phyloP scores from a whole-genome alignment of 164 flowering plant species.

The Sextonia rubra region DNA sequence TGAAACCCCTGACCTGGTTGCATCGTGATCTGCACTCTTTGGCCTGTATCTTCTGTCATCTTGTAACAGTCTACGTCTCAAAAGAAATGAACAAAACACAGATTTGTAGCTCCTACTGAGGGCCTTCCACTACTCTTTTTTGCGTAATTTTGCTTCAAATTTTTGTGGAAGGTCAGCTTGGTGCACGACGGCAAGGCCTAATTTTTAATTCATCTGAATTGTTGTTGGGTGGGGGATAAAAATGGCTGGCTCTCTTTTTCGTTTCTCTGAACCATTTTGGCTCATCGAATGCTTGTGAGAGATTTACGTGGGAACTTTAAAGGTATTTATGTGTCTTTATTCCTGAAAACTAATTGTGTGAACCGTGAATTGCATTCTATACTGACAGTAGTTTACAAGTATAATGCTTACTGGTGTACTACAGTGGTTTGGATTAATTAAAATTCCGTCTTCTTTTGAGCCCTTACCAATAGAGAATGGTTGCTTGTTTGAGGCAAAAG shows the following conservation, averaged over 20 bases:
- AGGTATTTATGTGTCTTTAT: not conserved
- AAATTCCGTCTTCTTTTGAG: too few relatives aligned
- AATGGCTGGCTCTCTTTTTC: not conserved
- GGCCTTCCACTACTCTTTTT: not conserved
- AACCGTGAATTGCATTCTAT: not conserved
- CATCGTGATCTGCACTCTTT: conserved; percentile 32
- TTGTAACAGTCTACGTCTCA: conserved; percentile 6
- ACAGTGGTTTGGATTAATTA: too few relatives aligned
- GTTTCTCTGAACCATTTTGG: not conserved
- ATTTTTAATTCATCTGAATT: conserved; percentile 7
- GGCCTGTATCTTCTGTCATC: conserved; percentile 6
- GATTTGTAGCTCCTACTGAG: not conserved
- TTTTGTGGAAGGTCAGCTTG: conserved; percentile 10
- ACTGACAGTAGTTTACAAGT: not conserved
- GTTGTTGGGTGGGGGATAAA: not conserved
- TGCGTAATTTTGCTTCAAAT: not conserved
- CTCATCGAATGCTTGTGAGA: not conserved
- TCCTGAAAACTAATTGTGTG: not conserved
- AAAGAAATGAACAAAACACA: not conserved
- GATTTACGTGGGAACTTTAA: not conserved
- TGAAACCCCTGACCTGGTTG: conserved; percentile 92
- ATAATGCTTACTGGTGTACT: too few relatives aligned
- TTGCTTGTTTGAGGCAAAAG: too few relatives aligned
- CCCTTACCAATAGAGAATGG: too few relatives aligned
- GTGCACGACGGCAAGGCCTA: conserved; percentile 4